Base-by-base conservation (phyloP, 495 filamentous ascomycete species). In the Annulohypoxylon bovei region DNA sequence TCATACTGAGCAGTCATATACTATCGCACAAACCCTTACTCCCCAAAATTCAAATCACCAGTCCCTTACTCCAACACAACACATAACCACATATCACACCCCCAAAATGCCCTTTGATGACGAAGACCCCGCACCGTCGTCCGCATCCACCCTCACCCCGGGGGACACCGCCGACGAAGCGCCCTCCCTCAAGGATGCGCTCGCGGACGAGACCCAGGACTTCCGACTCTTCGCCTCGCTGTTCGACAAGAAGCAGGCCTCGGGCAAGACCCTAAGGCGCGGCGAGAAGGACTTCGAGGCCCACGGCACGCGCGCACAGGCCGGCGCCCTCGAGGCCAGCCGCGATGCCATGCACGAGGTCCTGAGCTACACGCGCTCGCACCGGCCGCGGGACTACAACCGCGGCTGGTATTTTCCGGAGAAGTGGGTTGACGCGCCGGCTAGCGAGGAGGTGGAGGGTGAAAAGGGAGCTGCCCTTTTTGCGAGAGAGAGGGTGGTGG, bases 251-350 rank as follows among this genome's bases (percentile, higher is more conserved):
- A 63, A 67, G 16, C 66, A 79, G 56, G 74, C 83, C 14, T 79
- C 79, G 6, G 78, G 81, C 22, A 81, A 81, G 75, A 77, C 80
- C 4, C 79, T 85, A 56, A 81, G 83, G 18, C 77, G 76, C 40
- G 95, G 95, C 52, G 92, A 95, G 75, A 99, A 99, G 78, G 95
- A 99, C 82, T 99, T 98, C 78, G 95, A 98, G 79, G 88, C 92
- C 12, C 92, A 98, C 78, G 92, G 91, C 62, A 98, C 95, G 12
- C 82, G 87, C 47, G 87, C 90, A 59, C 95, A 99, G 79, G 87
- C 88, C 68, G 80, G 85, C 55, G 85, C 90, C 23, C 90, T 99
- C 50, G 88, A 89, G 67, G 88, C 91, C 22, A 95, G 92, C 27
- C 88, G 95, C n/a, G 81, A 85, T 60, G 95, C 94, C 0, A 97